A percentile compares a stretch with the other conserved stretches of the same genome.
Conservation (phyloP, 192 early-diverging fungal genomes). For the Coemansia furcata region DNA sequence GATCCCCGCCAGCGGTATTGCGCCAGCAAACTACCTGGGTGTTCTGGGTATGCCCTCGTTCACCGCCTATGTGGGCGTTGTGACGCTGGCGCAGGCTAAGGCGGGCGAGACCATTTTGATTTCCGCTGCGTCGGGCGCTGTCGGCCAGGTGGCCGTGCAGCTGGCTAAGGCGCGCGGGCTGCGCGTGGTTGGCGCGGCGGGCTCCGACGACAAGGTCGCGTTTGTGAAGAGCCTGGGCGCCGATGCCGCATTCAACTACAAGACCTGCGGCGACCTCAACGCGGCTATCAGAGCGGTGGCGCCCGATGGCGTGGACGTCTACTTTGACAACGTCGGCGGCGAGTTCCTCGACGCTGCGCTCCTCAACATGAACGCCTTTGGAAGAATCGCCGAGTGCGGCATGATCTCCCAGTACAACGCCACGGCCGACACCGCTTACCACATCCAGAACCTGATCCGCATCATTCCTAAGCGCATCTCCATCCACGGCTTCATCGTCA, state of each 20-base stretch:
- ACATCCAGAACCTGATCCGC: slow-evolving; percentile 58
- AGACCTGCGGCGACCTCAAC: slow-evolving; percentile 55
- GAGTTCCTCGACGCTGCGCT: slow-evolving; percentile 75
- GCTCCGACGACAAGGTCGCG: slow-evolving; percentile 79
- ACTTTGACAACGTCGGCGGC: slow-evolving; percentile 85
- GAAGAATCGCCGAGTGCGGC: slow-evolving; percentile 71
- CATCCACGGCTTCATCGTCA: slow-evolving; percentile 65
- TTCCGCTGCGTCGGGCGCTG: slow-evolving; percentile 76
- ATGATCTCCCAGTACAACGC: slow-evolving; percentile 69
- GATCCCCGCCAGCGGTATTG: slow-evolving; percentile 33
- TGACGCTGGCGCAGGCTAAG: slow-evolving; percentile 67
- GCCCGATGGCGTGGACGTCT: slow-evolving; percentile 83
- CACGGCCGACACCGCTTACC: slow-evolving; percentile 45
- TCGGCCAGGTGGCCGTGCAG: slow-evolving; percentile 76
- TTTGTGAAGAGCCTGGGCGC: slow-evolving; percentile 70
- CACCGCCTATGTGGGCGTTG: slow-evolving; percentile 74
- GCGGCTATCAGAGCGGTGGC: slow-evolving; percentile 58
- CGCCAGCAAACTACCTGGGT: slow-evolving; percentile 61
- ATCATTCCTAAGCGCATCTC: slow-evolving; percentile 57
- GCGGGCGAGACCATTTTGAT: slow-evolving; percentile 81
- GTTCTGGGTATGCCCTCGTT: slow-evolving; percentile 78
- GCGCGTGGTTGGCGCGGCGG: slow-evolving; percentile 78
- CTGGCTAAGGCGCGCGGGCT: slow-evolving; percentile 73
- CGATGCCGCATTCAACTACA: slow-evolving; percentile 93
- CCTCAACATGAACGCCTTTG: slow-evolving; percentile 59